Evolutionary conservation across 1,284 basidiomycete species (phyloP), one percentile per base, ranked within the genome.

Genomic region (Cerrena zonata): DNA sequence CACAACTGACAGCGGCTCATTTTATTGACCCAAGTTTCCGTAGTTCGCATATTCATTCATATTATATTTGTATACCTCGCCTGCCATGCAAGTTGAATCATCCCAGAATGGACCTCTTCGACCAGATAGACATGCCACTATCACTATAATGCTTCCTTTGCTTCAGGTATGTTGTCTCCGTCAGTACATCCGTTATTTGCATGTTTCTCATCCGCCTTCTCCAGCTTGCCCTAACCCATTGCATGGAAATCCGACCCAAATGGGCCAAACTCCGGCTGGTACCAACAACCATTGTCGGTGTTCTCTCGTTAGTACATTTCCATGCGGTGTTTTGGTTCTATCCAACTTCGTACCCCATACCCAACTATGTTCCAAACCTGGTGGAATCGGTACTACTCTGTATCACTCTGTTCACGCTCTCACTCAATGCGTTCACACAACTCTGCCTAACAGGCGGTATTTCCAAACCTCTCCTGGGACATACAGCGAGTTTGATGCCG

Each of bases 41-140:
- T 51, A 88, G 86, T 79, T 86, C 56, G 83, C 84, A 30, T 89
- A 88, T 58, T 79, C 84, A 0, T 87, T 88, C 65, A 70, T 86
- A 38, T 65, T 89, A 15, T 82, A 88, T 56, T 75, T 86, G 5
- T 88, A 87, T 66, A 79, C 84, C 0, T 80, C 80, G 1, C 80
- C 84, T 0, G 62, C 79, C 24, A 77, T 79, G 7, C 80, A 86
- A 58, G 63, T 67, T 12, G 68, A 68, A 56, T 74, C 74, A 18
- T 27, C 25, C 19, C 25, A 26, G 50, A 55, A 61, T 0, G 65
- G 70, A 5, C 60, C 70, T 5, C 76, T 79, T 1, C 71, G 85
- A 45, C 86, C 86, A 2, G 82, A 87, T 60, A 76, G 78, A 44
- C 83, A 89, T 58, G 77, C 80, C 24, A 69, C 86, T 25, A 71